Base-by-base conservation (phyloP, 768 basidiomycete species). In the Kwoniella dejecticola region DNA sequence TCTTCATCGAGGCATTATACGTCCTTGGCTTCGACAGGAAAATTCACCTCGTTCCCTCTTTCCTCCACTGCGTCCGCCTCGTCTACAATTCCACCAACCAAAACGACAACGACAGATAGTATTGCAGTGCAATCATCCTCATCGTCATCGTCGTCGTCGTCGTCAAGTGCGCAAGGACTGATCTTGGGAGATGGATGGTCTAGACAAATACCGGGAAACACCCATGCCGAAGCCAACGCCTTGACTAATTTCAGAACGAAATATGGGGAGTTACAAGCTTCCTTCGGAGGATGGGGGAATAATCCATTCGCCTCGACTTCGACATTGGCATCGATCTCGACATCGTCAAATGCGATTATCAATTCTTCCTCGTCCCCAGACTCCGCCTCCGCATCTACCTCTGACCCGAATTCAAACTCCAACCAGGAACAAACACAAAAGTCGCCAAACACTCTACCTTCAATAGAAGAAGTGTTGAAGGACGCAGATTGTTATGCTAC, bases 141-240 rank as follows among this genome's bases (percentile, higher is more conserved):
- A n/a, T n/a, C n/a, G n/a, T n/a, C n/a, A n/a, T n/a, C n/a, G n/a
- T n/a, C n/a, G n/a, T n/a, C n/a, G n/a, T n/a, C n/a, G n/a, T n/a
- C n/a, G n/a, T n/a, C n/a, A n/a, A n/a, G n/a, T n/a, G n/a, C 21
- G 10, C 12, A 41, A n/a, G 77, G 77, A 3, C 79, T 86, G 56
- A 79, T 89, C 45, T 79, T 98, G 33, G 81, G 90, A 12, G 87
- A 87, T 1, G 92, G 92, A 17, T 92, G 87, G 80, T 97, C 94
- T 24, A 84, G 96, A 71, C 93, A 97, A 75, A 83, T 97, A 0
- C 73, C 74, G 12, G 95, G 94, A 54, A 98, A 98, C 75, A 97
- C 95, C 2, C 95, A 99, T 77, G 95, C 94, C 11, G 95, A 99
- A 81, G 91, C 92, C 23, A 95, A 95, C 76, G 93, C 94, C 1